These are phyloP conservation scores for Carex littledalei DNA, from an alignment of 176 grass and related monocot genomes.

Conservation along the genomic window DNA sequence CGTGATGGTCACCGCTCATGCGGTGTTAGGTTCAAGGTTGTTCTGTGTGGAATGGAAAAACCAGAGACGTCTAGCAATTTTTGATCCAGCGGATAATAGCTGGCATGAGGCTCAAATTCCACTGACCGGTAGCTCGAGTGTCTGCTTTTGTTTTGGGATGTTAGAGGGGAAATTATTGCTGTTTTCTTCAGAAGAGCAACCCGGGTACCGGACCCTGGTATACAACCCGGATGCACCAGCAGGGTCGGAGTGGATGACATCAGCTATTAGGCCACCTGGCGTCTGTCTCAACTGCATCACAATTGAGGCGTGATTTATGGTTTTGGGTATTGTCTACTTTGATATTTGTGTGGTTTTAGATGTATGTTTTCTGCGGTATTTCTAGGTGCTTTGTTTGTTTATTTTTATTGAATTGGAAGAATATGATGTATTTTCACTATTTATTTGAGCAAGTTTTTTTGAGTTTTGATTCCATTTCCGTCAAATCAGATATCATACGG, in stretches of 20 bases:
- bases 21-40: conserved; percentile 24
- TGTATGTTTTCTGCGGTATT: neutral
- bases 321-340: neutral
- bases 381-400: neutral
- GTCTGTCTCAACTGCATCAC: conserved; percentile 55
- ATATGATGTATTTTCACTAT: neutral
- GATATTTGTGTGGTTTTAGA: neutral
- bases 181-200: conserved; percentile 42
- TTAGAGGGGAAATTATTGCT: conserved; percentile 41
- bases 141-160: conserved; percentile 50
- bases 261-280: conserved; percentile 32
- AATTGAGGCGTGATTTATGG: conserved; percentile 42
- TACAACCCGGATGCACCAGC: conserved; percentile 42
- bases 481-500: neutral
- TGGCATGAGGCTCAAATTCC: conserved; percentile 43
- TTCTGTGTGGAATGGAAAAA: conserved; percentile 71
- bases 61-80: conserved; percentile 36
- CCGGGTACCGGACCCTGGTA: conserved; percentile 38
- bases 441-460: neutral
- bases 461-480: neutral
- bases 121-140: conserved; percentile 37
- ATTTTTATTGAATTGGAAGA: neutral
- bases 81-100: conserved; percentile 33
- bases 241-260: conserved; percentile 50
- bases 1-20: conserved; percentile 74